These are phyloP conservation scores for Solanum gandarillasii DNA, from an alignment of 257 asterid species.

Conservation along the genomic window DNA sequence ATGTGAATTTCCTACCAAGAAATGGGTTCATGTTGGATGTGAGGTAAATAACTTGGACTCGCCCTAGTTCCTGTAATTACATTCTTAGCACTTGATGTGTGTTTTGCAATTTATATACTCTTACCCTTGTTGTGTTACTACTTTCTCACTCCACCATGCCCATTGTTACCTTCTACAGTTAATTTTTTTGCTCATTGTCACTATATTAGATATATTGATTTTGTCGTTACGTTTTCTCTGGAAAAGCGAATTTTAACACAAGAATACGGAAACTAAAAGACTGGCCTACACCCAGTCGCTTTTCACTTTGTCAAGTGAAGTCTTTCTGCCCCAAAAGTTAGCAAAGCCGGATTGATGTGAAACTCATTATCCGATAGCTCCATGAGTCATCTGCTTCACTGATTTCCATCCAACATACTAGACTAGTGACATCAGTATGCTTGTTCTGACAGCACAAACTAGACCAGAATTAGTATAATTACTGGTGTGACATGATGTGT, in stretches of 20 bases:
- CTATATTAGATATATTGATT: neutral
- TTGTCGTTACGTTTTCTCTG: neutral
- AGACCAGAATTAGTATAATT: neutral
- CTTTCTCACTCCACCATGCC: neutral
- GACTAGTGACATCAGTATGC: neutral
- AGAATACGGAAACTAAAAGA: neutral
- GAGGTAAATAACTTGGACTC: constrained; percentile 36
- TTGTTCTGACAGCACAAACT: neutral
- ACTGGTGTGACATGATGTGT: neutral
- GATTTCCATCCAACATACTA: neutral
- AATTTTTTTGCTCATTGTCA: neutral
- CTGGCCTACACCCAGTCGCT: neutral
- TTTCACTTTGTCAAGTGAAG: neutral
- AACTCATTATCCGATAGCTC: neutral
- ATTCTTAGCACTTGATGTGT: neutral
- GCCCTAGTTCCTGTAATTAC: neutral
- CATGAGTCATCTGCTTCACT: neutral
- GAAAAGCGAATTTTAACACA: neutral
- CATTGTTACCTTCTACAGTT: neutral
- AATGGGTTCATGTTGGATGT: constrained; percentile 91
- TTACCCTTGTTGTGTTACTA: neutral
- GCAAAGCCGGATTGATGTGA: neutral
- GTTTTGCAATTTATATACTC: neutral
- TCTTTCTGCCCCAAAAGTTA: neutral
- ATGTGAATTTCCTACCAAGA: constrained; percentile 44